Evolutionary conservation across 148 eudicot genomes (phyloP), one percentile per base, ranked within the genome.

Genomic region (Chenopodium quinoa): DNA sequence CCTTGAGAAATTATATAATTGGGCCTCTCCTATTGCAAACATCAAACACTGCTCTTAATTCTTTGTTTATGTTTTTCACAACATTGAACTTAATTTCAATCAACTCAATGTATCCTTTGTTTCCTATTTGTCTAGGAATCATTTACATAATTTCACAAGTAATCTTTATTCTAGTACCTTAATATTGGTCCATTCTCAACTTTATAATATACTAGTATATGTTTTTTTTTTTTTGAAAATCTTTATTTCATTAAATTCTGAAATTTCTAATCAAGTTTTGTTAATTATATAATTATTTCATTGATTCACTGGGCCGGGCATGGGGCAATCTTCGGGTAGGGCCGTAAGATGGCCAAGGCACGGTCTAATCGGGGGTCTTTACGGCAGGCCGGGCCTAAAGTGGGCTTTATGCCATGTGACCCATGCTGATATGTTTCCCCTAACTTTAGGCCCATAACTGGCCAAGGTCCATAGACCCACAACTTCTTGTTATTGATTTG

Each of bases 11-110:
- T 73, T 19, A 73, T 50, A 54, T 56, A 52, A 34, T 60, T 54
- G 37, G 66, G 67, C 17, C 56, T n/a, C 78, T 56, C 66, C 10
- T 1, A 40, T 25, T 76, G 40, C 44, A 71, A 71, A 37, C 77
- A 48, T 64, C 27, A 31, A 67, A 50, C 34, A 76, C 68, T 56
- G 76, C 27, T 54, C 32, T 27, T 27, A 68, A 77, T 29, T 77
- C 75, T 58, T 71, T 76, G 80, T 76, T 56, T 7, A 75, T 83
- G 82, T 83, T 79, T 69, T 32, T 54, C 75, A 31, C 64, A 70
- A 83, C 82, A 75, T 34, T 83, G 76, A 68, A 68, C 47, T 56
- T 32, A 74, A 17, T 10, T 54, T 27, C 48, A 25, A 83, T 83
- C 82, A 79, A 79, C 25, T 79, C 69, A 6, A n/a, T 78, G 75